Base-by-base conservation (phyloP, 306 rosid genomes). In the Citrullus colocynthis region DNA sequence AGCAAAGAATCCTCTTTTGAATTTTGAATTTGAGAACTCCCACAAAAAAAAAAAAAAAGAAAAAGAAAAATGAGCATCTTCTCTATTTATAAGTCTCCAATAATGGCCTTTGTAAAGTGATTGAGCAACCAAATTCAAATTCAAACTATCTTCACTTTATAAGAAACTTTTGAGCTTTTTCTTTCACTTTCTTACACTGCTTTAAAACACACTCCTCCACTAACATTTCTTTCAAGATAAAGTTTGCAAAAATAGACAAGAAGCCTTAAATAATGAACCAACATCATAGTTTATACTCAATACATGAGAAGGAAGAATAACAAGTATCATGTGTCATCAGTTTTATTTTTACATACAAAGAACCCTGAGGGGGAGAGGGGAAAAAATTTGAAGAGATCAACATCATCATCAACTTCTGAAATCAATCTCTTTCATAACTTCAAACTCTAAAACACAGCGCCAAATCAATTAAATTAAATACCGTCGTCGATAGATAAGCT, bases 271-370 rank as follows among this genome's bases (percentile, higher is more conserved):
- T 48, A 28, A 73, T 13, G 20, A 71, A 71, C 76, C 59, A 71
- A 3, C 59, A 48, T 71, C 55, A 63, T 7, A 63, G 71, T 63
- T 71, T 48, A 20, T 48, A 71, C 76, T 45, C 34, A 28, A 45
- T 45, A 71, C 76, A 71, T 71, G 61, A 51, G 57, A 28, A 72
- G 20, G 44, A 49, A 69, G n/a, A 69, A 44, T 20, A 69, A 69
- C 32, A 69, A 69, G 75, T 45, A 41, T 44, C 55, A 48, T 45
- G 76, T 71, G 55, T 71, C 41, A 71, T 71, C 57, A 20, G 57
- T 66, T 66, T 64, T 66, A 70, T 73, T 73, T 73, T 61, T 73
- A 73, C 77, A 73, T 73, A 73, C 77, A 72, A 36, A 66, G 73
- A 67, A 66, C 74, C 39, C 32, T 17, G 9, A 20, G 44, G 13